These are phyloP conservation scores for Fraxinus sp. DNA, from an alignment of 305 asterid genomes.

Conservation along the genomic window DNA sequence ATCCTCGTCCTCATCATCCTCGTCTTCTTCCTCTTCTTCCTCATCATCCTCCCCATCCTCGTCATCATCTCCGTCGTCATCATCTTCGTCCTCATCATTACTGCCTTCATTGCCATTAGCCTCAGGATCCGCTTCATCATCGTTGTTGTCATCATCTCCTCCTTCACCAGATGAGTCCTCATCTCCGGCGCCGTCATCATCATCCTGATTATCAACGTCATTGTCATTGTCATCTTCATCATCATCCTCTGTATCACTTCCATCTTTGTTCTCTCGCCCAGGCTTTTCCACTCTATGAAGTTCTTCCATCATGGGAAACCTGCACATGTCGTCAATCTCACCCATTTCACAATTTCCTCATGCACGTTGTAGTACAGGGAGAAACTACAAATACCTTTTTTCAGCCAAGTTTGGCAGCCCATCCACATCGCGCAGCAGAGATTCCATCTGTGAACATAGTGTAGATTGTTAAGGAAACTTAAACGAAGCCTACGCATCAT, in stretches of 20 bases:
- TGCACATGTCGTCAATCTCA: conserved; percentile 22
- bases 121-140: conserved; percentile 38
- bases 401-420: conserved; percentile 33
- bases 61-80: conserved; percentile 29
- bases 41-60: conserved; percentile 35
- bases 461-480: neutral
- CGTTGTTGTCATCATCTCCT: conserved; percentile 58
- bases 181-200: conserved; percentile 61
- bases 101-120: conserved; percentile 54
- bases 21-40: conserved; percentile 43
- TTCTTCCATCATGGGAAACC: conserved; percentile 57
- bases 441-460: conserved; percentile 44
- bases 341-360: neutral
- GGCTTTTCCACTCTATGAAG: conserved; percentile 45
- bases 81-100: conserved; percentile 34
- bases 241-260: conserved; percentile 71
- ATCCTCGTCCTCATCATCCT: conserved; percentile 61
- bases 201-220: conserved; percentile 37
- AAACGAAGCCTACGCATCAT: neutral
- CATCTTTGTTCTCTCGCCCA: conserved; percentile 57
- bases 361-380: neutral
- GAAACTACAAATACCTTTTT: conserved; percentile 42
- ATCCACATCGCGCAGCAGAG: conserved; percentile 37
- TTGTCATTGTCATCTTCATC: conserved; percentile 58
- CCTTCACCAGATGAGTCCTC: conserved; percentile 71